Evolutionary conservation across 768 basidiomycete genomes (phyloP).

Genomic region (Russula ochroleuca): DNA sequence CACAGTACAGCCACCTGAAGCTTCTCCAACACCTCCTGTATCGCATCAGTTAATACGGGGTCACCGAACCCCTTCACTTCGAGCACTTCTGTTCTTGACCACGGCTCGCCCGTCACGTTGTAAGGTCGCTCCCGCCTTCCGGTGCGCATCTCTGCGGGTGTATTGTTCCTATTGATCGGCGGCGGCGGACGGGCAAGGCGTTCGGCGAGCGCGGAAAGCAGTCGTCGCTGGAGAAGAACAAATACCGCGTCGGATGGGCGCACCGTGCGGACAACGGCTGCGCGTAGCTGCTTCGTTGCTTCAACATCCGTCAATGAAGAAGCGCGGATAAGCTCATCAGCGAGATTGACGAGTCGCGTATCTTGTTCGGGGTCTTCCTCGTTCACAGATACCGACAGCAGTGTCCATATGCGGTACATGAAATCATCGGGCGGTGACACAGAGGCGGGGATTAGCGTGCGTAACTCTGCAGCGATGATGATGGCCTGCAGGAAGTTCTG

Average conservation of each 20-base stretch:
- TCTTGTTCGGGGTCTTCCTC: slow-evolving; percentile 35
- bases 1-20: slow-evolving; percentile 46
- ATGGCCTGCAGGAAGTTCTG: slow-evolving; percentile 73
- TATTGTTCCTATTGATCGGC: slow-evolving; percentile 13
- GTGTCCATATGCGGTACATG: slow-evolving; percentile 58
- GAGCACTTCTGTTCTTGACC: slow-evolving; percentile 20
- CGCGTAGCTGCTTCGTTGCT: slow-evolving; percentile 48
- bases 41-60: slow-evolving; percentile 45
- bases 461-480: slow-evolving; percentile 57
- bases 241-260: slow-evolving; percentile 63
- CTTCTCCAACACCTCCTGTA: slow-evolving; percentile 41
- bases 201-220: slow-evolving; percentile 41
- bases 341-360: slow-evolving; percentile 63
- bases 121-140: slow-evolving; percentile 17
- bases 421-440: slow-evolving; percentile 38
- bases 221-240: slow-evolving; percentile 53
- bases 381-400: slow-evolving; percentile 55
- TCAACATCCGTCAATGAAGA: slow-evolving; percentile 41
- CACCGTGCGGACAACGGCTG: slow-evolving; percentile 60
- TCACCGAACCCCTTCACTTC: slow-evolving; percentile 67
- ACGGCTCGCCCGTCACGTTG: slow-evolving; percentile 8
- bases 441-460: slow-evolving; percentile 45
- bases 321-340: slow-evolving; percentile 66
- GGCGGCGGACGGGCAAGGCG: slow-evolving; percentile 29
- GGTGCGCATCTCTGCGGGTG: slow-evolving; percentile 16